A percentile compares a stretch with the other conserved stretches of the same genome.
phyloP scores from a whole-genome alignment of 2,329 filamentous ascomycete species.

The Penicillium carneum region DNA sequence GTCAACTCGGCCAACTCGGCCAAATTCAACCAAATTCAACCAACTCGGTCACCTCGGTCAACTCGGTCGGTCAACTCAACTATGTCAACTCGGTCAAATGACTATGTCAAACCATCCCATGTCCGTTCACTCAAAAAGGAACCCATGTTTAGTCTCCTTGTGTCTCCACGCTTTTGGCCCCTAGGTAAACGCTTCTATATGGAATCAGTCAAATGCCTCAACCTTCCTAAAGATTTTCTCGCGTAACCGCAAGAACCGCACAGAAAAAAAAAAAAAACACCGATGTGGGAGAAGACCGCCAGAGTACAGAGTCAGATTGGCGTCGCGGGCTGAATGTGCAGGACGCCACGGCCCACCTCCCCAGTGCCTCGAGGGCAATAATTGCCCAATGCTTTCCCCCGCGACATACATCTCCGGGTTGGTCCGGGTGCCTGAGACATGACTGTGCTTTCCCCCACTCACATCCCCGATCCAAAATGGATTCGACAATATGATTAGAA shows the following conservation, averaged over 20 bases:
- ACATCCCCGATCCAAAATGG: background rate
- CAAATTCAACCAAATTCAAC: background rate
- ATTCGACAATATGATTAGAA: constrained; percentile 14
- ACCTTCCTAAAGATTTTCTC: constrained; percentile 17
- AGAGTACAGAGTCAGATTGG: constrained; percentile 21
- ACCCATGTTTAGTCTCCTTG: constrained; percentile 8
- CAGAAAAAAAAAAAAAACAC: constrained; percentile 24
- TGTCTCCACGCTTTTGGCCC: constrained; percentile 25
- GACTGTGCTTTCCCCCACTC: constrained; percentile 2
- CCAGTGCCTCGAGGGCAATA: background rate
- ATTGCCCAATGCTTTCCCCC: constrained; percentile 5
- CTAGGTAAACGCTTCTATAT: constrained; percentile 22
- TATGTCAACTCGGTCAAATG: background rate
- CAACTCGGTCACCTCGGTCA: background rate
- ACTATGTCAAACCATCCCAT: background rate
- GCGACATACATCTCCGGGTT: constrained; percentile 14
- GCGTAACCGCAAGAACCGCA: constrained; percentile 36
- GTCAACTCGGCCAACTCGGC: background rate
- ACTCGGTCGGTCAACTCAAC: background rate
- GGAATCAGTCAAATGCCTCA: constrained; percentile 20
- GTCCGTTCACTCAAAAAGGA: background rate
- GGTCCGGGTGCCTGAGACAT: constrained; percentile 14
- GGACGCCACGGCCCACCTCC: constrained; percentile 22
- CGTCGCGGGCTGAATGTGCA: constrained; percentile 15
- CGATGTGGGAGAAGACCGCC: background rate